Evolutionary conservation across 805 yeast genomes (phyloP).

Genomic region (Candida corydali): DNA sequence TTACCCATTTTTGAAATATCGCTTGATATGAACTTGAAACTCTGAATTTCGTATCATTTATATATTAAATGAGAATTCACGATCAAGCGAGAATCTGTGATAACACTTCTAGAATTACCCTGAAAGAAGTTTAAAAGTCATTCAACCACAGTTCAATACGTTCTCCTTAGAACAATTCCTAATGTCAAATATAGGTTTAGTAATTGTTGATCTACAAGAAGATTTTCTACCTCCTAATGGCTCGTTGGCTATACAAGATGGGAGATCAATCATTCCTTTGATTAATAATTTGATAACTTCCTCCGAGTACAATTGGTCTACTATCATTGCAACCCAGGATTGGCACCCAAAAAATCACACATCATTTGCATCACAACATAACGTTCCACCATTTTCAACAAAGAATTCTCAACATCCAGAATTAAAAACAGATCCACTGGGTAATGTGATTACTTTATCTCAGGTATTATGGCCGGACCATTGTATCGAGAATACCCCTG

Average conservation of each 20-base stretch:
- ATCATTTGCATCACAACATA: slow-evolving; percentile 76
- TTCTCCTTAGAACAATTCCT: too few relatives aligned
- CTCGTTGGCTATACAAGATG: slow-evolving; percentile 66
- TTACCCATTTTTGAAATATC: not conserved
- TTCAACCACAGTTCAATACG: too few relatives aligned
- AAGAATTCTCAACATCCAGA: slow-evolving; percentile 50
- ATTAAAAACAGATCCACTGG: slow-evolving; percentile 18
- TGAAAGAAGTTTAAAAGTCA: too few relatives aligned
- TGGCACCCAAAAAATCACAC: slow-evolving; percentile 83
- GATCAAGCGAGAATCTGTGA: too few relatives aligned
- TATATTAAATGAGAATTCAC: too few relatives aligned
- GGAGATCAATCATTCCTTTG: slow-evolving; percentile 52
- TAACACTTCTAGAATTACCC: too few relatives aligned
- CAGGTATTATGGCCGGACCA: slow-evolving; percentile 87
- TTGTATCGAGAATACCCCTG: slow-evolving; percentile 70
- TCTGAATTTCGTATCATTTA: too few relatives aligned
- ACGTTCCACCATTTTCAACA: slow-evolving; percentile 46
- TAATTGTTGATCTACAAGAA: slow-evolving; percentile 78
- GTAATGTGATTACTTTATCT: slow-evolving; percentile 21
- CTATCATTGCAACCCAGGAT: slow-evolving; percentile 73
- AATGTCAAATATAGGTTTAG: slow-evolving; percentile 43
- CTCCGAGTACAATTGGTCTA: slow-evolving; percentile 48
- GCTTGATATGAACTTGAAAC: too few relatives aligned
- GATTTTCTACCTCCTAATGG: slow-evolving; percentile 84
- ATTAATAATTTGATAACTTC: slow-evolving; percentile 44